phyloP scores from a whole-genome alignment of 768 basidiomycete genomes.

The Lentinula edodes region DNA sequence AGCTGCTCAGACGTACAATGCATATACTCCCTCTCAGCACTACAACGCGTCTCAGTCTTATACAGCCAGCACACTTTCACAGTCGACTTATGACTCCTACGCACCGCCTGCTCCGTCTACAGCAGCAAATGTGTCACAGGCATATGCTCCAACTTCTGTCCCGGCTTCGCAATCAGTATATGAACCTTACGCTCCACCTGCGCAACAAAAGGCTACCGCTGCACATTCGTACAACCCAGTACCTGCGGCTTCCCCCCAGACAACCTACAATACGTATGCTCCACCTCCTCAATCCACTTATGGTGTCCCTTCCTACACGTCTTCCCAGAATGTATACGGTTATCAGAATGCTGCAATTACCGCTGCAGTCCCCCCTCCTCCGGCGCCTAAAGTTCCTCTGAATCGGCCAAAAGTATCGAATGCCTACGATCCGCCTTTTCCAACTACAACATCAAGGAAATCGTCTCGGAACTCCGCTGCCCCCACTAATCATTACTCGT shows the following conservation, averaged over 20 bases:
- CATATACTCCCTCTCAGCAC: neutral
- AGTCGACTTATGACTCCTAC: neutral
- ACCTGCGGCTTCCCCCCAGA: slow-evolving; percentile 11
- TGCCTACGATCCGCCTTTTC: slow-evolving; percentile 76
- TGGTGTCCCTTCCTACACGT: slow-evolving; percentile 16
- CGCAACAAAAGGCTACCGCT: slow-evolving; percentile 14
- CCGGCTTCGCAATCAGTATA: slow-evolving; percentile 3
- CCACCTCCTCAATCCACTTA: slow-evolving; percentile 8
- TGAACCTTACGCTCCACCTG: slow-evolving; percentile 15
- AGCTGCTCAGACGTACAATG: neutral
- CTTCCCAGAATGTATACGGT: slow-evolving; percentile 19
- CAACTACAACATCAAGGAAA: slow-evolving; percentile 31
- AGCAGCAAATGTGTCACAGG: neutral
- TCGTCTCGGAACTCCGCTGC: slow-evolving; percentile 25
- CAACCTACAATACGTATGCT: slow-evolving; percentile 14
- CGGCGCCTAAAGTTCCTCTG: slow-evolving; percentile 36
- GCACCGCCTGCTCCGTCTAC: neutral
- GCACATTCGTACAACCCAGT: slow-evolving; percentile 11
- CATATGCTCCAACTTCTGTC: neutral
- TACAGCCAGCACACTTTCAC: neutral
- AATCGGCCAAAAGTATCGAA: slow-evolving; percentile 61
- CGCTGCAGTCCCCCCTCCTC: slow-evolving; percentile 26
- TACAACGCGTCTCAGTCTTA: neutral
- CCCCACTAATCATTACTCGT: slow-evolving; percentile 15
- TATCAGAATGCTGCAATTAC: slow-evolving; percentile 13